These are phyloP conservation scores for Coelastrella sp. DNA, from an alignment of 139 green algal species.

Conservation along the genomic window DNA sequence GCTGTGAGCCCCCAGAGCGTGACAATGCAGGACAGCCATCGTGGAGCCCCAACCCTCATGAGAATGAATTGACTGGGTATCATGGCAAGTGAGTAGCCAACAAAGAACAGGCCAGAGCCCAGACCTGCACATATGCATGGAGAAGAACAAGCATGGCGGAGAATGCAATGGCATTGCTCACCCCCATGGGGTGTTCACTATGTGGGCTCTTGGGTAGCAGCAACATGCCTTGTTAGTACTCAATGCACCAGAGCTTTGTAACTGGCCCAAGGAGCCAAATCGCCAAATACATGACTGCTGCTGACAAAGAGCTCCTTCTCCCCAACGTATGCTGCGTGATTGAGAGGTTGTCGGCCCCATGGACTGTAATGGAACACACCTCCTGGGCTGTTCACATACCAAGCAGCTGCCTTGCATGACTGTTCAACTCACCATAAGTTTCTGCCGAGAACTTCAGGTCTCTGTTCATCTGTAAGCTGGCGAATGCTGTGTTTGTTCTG, in stretches of 20 bases:
- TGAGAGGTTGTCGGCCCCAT: too few relatives aligned
- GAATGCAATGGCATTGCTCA: not conserved
- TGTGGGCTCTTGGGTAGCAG: too few relatives aligned
- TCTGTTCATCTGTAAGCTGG: slow-evolving; percentile 73
- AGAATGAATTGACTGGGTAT: slow-evolving; percentile 71
- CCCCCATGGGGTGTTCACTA: not conserved
- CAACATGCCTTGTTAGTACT: too few relatives aligned
- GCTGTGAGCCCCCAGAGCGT: slow-evolving; percentile 76
- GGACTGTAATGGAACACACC: too few relatives aligned
- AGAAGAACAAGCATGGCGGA: not conserved
- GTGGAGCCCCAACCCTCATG: slow-evolving; percentile 62
- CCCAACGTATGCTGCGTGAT: too few relatives aligned
- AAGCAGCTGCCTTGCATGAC: too few relatives aligned
- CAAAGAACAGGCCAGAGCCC: slow-evolving; percentile 84
- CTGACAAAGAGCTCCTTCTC: too few relatives aligned
- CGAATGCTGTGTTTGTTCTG: slow-evolving; percentile 82
- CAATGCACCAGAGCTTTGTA: too few relatives aligned
- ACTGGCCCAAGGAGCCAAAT: too few relatives aligned
- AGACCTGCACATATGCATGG: slow-evolving; percentile 49
- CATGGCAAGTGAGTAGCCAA: slow-evolving; percentile 77
- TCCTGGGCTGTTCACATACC: too few relatives aligned
- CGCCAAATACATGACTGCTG: too few relatives aligned
- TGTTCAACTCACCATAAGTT: slow-evolving; percentile 15
- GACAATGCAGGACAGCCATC: slow-evolving; percentile 76
- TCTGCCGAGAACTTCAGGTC: slow-evolving; percentile 61